Evolutionary conservation across 495 filamentous ascomycete species (phyloP).

Genomic region (Cercophora sp.): DNA sequence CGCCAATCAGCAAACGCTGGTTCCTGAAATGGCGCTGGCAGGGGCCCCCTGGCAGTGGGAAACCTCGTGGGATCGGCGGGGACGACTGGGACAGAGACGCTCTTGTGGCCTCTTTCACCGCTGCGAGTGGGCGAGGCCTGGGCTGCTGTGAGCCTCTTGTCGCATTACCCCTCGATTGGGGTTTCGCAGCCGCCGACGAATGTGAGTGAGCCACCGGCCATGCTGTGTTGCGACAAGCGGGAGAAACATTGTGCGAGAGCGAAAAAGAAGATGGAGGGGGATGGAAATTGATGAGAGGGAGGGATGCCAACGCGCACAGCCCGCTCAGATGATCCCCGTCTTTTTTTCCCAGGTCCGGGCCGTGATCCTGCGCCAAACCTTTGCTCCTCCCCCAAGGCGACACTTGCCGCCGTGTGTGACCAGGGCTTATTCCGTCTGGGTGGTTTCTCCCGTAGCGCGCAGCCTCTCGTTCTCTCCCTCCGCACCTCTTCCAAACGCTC

Average conservation of each 20-base stretch:
- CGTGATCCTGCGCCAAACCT: background rate
- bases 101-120: background rate
- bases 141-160: background rate
- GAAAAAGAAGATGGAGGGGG: background rate
- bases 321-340: conserved; percentile 5
- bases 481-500: conserved; percentile 9
- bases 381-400: background rate
- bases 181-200: background rate
- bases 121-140: background rate
- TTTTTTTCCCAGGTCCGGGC: conserved; percentile 4
- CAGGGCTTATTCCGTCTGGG: background rate
- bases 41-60: conserved; percentile 12
- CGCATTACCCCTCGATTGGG: conserved; percentile 1
- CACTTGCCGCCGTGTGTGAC: background rate
- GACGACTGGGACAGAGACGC: conserved; percentile 3
- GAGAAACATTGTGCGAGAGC: background rate
- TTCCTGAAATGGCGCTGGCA: conserved; percentile 20
- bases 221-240: background rate
- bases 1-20: conserved; percentile 20
- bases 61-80: conserved; percentile 10
- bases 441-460: conserved; percentile 2
- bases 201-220: background rate
- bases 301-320: conserved; percentile 4
- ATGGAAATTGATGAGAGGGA: background rate
- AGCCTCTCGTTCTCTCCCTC: conserved; percentile 8